Evolutionary conservation across 768 basidiomycete genomes (phyloP).

Genomic region (Termitomyces sp.): DNA sequence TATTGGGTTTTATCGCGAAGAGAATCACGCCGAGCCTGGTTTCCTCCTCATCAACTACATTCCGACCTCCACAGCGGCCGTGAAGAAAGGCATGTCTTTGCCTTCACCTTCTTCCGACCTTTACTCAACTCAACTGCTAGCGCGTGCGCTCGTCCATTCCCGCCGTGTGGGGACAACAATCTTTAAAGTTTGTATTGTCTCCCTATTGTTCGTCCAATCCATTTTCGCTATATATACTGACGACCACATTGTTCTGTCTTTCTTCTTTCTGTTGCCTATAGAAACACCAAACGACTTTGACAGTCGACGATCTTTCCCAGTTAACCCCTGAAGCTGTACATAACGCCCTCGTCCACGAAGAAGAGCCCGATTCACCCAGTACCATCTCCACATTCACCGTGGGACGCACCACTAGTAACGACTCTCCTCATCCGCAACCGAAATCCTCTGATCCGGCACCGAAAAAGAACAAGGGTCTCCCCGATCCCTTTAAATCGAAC

Average conservation of each 20-base stretch:
- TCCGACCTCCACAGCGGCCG: slow-evolving; percentile 37
- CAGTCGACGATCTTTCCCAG: slow-evolving; percentile 41
- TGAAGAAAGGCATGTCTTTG: slow-evolving; percentile 27
- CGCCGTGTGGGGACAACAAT: slow-evolving; percentile 41
- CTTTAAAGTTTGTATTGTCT: slow-evolving; percentile 36
- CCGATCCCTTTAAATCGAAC: slow-evolving; percentile 15
- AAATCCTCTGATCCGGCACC: slow-evolving; percentile 6
- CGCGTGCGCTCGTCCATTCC: slow-evolving; percentile 45
- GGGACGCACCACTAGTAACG: slow-evolving; percentile 11
- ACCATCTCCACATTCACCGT: slow-evolving; percentile 12
- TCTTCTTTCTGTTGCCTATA: slow-evolving; percentile 21
- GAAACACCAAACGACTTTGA: slow-evolving; percentile 45
- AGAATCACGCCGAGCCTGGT: slow-evolving; percentile 31
- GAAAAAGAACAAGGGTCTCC: slow-evolving; percentile 20
- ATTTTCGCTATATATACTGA: slow-evolving; percentile 11
- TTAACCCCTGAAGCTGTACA: slow-evolving; percentile 39
- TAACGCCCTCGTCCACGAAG: slow-evolving; percentile 26
- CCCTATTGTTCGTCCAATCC: slow-evolving; percentile 20
- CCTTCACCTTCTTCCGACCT: neutral
- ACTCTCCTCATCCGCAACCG: slow-evolving; percentile 2
- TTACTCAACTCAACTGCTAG: slow-evolving; percentile 24
- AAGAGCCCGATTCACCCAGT: slow-evolving; percentile 23
- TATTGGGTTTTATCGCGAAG: slow-evolving; percentile 46
- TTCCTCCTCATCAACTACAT: slow-evolving; percentile 45
- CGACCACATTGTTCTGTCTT: slow-evolving; percentile 4